Evolutionary conservation across 2,329 filamentous ascomycete genomes (phyloP).

Genomic region (Hysterium pulicare): DNA sequence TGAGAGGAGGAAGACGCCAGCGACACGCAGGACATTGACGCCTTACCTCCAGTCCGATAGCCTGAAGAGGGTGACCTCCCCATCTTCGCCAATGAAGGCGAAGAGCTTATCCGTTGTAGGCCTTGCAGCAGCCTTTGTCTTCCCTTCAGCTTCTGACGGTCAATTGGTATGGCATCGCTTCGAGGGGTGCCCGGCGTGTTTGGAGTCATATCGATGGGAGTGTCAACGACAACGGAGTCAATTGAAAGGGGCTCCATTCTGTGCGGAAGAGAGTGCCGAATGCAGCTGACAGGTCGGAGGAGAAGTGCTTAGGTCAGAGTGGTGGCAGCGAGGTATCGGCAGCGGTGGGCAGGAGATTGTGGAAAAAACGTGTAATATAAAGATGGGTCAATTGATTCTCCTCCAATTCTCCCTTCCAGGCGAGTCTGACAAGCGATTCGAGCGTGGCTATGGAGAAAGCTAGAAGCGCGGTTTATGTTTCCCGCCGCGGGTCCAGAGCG

Average conservation of each 20-base stretch:
- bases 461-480: background rate
- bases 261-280: background rate
- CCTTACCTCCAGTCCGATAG: slow-evolving; percentile 62
- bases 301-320: background rate
- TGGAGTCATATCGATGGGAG: slow-evolving; percentile 16
- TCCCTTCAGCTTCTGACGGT: slow-evolving; percentile 59
- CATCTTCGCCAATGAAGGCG: slow-evolving; percentile 64
- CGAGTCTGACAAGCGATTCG: too few species aligned
- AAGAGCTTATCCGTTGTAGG: slow-evolving; percentile 78
- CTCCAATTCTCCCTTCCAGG: background rate
- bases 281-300: background rate
- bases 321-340: background rate
- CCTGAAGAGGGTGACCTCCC: slow-evolving; percentile 64
- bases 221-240: slow-evolving; percentile 35
- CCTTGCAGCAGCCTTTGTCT: slow-evolving; percentile 68
- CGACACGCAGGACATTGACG: slow-evolving; percentile 63
- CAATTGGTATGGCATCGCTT: slow-evolving; percentile 26
- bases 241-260: slow-evolving; percentile 38
- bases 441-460: too few species aligned
- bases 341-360: background rate
- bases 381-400: background rate
- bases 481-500: too few species aligned
- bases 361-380: background rate
- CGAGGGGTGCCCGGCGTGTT: slow-evolving; percentile 14
- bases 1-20: slow-evolving; percentile 51